Conservation (phyloP, 805 yeast genomes). For the Candida dajiaensis region DNA sequence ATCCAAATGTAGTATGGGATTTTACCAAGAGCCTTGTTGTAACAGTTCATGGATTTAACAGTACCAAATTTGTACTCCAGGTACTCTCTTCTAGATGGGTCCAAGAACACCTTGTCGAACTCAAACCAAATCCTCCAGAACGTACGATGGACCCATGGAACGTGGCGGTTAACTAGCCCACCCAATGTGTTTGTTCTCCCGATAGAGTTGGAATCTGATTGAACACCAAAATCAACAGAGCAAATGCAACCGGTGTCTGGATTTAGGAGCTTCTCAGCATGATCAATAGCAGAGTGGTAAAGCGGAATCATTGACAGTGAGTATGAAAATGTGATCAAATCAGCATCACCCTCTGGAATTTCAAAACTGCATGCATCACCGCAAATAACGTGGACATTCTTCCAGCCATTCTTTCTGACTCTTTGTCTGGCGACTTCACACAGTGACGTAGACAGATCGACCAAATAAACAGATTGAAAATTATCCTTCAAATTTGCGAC, state of each 20-base stretch:
- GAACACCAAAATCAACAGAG: conserved; percentile 78
- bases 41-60: conserved; percentile 62
- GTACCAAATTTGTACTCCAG: conserved; percentile 81
- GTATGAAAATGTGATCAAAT: conserved; percentile 72
- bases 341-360: conserved; percentile 48
- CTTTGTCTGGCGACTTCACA: conserved; percentile 66
- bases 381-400: conserved; percentile 59
- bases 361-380: conserved; percentile 73
- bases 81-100: conserved; percentile 76
- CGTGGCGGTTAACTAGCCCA: conserved; percentile 64
- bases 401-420: conserved; percentile 42
- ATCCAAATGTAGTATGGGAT: conserved; percentile 84
- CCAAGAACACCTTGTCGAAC: conserved; percentile 73
- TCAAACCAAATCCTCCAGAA: conserved; percentile 90
- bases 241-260: conserved; percentile 55
- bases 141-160: conserved; percentile 70
- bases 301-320: conserved; percentile 83
- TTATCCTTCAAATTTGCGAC: conserved; percentile 28
- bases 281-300: conserved; percentile 73
- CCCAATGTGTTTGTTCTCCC: conserved; percentile 74
- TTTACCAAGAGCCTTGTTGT: conserved; percentile 59
- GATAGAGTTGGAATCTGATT: conserved; percentile 52
- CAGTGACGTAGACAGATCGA: conserved; percentile 73
- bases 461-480: conserved; percentile 63
- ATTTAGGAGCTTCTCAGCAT: conserved; percentile 46